Conservation (phyloP, 495 filamentous ascomycete genomes). For the Neurospora sp. region DNA sequence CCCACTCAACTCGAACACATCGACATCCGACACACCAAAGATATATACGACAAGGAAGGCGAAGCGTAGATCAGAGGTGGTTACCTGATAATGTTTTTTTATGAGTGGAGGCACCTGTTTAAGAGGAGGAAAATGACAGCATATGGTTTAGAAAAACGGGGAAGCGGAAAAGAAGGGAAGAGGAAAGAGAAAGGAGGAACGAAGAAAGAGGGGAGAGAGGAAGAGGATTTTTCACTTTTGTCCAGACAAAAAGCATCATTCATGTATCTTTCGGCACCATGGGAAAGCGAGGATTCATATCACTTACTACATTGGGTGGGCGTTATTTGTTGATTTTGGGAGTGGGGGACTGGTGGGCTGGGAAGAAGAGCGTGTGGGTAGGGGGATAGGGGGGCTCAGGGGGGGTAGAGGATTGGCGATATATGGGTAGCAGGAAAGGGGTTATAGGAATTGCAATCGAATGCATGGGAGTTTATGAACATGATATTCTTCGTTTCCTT, state of each 20-base stretch:
- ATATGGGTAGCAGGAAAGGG: too few relatives aligned
- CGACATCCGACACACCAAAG: background rate
- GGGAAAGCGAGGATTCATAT: background rate
- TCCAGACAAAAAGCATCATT: background rate
- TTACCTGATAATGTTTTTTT: background rate
- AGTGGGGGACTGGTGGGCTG: too few relatives aligned
- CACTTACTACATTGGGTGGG: background rate
- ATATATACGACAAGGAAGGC: background rate
- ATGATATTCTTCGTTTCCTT: too few relatives aligned
- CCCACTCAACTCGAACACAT: background rate
- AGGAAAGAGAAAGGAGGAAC: background rate
- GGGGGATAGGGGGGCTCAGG: too few relatives aligned
- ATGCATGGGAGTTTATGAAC: too few relatives aligned
- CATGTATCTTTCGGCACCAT: background rate
- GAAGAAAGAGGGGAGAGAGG: background rate
- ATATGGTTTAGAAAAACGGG: background rate
- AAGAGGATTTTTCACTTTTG: background rate
- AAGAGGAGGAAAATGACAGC: background rate
- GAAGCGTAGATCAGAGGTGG: background rate
- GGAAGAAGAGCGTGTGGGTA: too few relatives aligned
- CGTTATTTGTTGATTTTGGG: background rate
- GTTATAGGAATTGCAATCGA: too few relatives aligned
- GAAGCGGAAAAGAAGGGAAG: background rate
- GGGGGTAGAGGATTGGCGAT: too few relatives aligned
- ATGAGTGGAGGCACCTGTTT: background rate